Evolutionary conservation across 257 asterid genomes (phyloP).

Genomic region (Salvia splendens): DNA sequence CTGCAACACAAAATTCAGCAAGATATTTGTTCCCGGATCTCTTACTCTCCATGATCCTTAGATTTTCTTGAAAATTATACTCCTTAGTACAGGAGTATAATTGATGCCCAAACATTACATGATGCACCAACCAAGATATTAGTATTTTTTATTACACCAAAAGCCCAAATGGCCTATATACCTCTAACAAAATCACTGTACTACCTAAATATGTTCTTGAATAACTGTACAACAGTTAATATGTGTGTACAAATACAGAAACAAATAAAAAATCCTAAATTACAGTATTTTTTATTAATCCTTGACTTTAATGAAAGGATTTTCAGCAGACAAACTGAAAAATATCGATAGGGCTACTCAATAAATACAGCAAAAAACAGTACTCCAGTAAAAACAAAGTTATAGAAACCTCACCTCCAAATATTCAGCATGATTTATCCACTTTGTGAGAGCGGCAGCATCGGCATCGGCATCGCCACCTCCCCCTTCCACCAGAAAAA

Average conservation of each 20-base stretch:
- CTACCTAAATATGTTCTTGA: background rate
- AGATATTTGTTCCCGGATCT: background rate
- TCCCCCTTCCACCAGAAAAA: background rate
- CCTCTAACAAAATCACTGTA: background rate
- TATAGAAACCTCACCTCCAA: conserved; percentile 56
- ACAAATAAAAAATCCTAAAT: too few relatives aligned
- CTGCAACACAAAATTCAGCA: background rate
- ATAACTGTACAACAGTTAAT: background rate
- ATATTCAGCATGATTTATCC: conserved; percentile 66
- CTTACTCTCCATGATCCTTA: background rate
- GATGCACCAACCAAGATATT: conserved; percentile 1
- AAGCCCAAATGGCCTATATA: background rate
- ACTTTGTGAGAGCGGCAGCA: conserved; percentile 22
- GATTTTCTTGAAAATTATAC: conserved; percentile 2
- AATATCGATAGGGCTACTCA: background rate
- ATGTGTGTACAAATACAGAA: too few relatives aligned
- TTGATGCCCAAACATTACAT: background rate
- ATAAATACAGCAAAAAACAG: background rate
- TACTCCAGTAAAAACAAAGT: background rate
- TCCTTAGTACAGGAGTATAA: background rate
- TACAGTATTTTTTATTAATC: background rate
- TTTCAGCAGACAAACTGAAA: background rate
- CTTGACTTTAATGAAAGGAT: background rate
- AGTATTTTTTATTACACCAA: background rate
- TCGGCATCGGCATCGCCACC: conserved; percentile 11